phyloP scores from a whole-genome alignment of 495 filamentous ascomycete genomes.

The Pyrenopolyporus hunteri region DNA sequence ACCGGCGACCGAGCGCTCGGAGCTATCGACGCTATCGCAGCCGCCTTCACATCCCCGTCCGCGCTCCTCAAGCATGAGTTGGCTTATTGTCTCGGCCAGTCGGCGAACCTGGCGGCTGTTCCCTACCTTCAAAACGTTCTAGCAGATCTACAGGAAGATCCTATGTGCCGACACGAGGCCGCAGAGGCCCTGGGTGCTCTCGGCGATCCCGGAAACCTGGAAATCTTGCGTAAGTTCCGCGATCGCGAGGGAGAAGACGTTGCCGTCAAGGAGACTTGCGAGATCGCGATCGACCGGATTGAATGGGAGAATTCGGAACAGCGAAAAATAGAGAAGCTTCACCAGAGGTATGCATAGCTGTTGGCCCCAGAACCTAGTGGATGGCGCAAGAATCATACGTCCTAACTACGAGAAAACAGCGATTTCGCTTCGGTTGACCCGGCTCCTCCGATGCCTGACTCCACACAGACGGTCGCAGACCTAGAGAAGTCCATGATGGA shows the following conservation, averaged over 20 bases:
- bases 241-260: conserved; percentile 73
- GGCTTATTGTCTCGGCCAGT: conserved; percentile 96
- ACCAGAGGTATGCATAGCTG: conserved; percentile 66
- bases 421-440: conserved; percentile 96
- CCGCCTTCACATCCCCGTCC: conserved; percentile 82
- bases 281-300: conserved; percentile 92
- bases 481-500: conserved; percentile 80
- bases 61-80: conserved; percentile 92
- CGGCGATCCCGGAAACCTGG: conserved; percentile 72
- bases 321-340: conserved; percentile 73
- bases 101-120: conserved; percentile 73
- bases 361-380: conserved; percentile 2
- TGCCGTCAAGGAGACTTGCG: conserved; percentile 93
- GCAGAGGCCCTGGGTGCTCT: conserved; percentile 94
- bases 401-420: conserved; percentile 54
- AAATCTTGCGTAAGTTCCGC: conserved; percentile 70
- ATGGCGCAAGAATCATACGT: conserved; percentile 12
- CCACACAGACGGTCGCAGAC: conserved; percentile 68
- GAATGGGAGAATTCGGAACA: conserved; percentile 85
- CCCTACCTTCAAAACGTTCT: conserved; percentile 78
- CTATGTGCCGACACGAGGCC: conserved; percentile 96
- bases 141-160: conserved; percentile 77
- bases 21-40: conserved; percentile 91
- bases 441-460: conserved; percentile 81
- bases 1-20: conserved; percentile 67